A percentile compares a stretch with the other conserved stretches of the same genome.
phyloP scores from a whole-genome alignment of 768 basidiomycete genomes.

The Suillus clintonianus region DNA sequence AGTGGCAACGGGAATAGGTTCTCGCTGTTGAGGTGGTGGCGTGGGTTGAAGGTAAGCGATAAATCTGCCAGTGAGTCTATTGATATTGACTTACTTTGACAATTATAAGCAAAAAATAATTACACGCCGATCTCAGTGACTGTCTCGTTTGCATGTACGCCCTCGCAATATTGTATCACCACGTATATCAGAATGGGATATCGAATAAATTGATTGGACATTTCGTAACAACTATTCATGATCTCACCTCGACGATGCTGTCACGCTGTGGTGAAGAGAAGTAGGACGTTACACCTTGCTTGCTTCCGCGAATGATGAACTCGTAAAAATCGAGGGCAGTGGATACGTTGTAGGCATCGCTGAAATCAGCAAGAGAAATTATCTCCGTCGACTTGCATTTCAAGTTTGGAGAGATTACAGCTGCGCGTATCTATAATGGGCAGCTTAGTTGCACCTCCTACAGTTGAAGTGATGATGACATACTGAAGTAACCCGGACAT shows the following conservation, averaged over 20 bases:
- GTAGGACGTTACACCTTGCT: constrained; percentile 71
- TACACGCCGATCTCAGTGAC: no score
- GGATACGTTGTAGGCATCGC: constrained; percentile 83
- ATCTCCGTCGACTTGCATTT: constrained; percentile 82
- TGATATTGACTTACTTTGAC: no score
- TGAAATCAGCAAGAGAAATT: constrained; percentile 76
- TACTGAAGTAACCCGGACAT: constrained; percentile 78
- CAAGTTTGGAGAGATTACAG: constrained; percentile 64
- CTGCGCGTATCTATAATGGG: constrained; percentile 59
- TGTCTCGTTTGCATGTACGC: no score
- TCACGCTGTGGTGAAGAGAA: constrained; percentile 75
- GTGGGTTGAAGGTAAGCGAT: no score
- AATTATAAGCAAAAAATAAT: no score
- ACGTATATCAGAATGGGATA: no score
- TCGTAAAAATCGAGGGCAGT: constrained; percentile 74
- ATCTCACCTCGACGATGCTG: constrained; percentile 66
- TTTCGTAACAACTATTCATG: neutral
- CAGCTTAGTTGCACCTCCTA: constrained; percentile 7
- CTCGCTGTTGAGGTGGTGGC: no score
- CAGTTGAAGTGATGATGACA: constrained; percentile 22
- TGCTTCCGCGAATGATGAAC: constrained; percentile 76
- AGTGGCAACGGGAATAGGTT: no score
- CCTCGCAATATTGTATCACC: no score
- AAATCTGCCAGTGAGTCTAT: no score
- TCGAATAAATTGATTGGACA: constrained; percentile 2